Evolutionary conservation across 2,329 filamentous ascomycete genomes (phyloP).

Genomic region (Albifimbria verrucaria): DNA sequence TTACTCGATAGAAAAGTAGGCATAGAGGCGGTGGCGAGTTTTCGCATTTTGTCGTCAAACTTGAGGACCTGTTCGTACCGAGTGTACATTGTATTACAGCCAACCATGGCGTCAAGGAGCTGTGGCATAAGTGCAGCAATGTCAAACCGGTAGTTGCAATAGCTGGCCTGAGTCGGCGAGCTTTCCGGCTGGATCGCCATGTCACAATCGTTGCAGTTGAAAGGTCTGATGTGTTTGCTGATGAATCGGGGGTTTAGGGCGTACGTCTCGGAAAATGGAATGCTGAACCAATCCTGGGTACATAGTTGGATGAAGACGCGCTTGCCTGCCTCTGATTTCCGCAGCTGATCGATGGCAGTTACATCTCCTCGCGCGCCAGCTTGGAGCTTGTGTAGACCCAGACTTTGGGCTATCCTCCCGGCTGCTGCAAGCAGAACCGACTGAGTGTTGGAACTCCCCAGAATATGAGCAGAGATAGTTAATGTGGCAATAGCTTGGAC

Average conservation of each 20-base stretch:
- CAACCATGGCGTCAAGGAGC: constrained; percentile 27
- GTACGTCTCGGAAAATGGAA: constrained; percentile 36
- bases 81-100: constrained; percentile 27
- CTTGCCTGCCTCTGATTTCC: constrained; percentile 26
- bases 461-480: constrained; percentile 45
- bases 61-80: constrained; percentile 32
- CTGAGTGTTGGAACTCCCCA: constrained; percentile 45
- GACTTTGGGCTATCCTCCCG: constrained; percentile 42
- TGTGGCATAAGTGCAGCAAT: constrained; percentile 31
- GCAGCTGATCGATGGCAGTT: neutral
- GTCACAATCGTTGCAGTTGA: constrained; percentile 33
- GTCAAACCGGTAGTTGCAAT: constrained; percentile 23
- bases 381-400: constrained; percentile 40
- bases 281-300: constrained; percentile 33
- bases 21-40: constrained; percentile 27
- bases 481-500: constrained; percentile 44
- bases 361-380: constrained; percentile 13
- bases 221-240: constrained; percentile 27
- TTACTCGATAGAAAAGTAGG: constrained; percentile 21
- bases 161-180: constrained; percentile 22
- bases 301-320: constrained; percentile 34
- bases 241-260: constrained; percentile 21
- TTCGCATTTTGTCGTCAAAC: constrained; percentile 29
- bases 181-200: constrained; percentile 8
- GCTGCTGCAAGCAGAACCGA: constrained; percentile 41